A percentile compares a stretch with the other conserved stretches of the same genome.
phyloP scores from a whole-genome alignment of 148 eudicot genomes.

The Chenopodium quinoa region DNA sequence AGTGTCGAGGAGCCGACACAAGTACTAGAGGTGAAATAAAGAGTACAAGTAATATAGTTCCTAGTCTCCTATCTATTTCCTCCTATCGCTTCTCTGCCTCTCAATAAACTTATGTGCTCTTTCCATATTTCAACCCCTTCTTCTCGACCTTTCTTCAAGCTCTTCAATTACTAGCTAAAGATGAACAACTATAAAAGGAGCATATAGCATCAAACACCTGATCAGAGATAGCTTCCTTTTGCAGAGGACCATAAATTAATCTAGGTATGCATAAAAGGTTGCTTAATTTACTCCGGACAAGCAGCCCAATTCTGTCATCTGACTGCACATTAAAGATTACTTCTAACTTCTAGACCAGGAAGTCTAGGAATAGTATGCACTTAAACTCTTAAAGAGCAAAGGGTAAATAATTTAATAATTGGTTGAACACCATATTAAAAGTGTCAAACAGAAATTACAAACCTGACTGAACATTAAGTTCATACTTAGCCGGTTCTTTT shows the following conservation, averaged over 20 bases:
- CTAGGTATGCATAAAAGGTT: not conserved
- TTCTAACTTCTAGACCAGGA: too few relatives aligned
- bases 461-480: constrained; percentile 64
- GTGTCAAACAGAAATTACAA: constrained; percentile 20
- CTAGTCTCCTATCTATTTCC: too few relatives aligned
- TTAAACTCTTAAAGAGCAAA: not conserved
- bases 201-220: not conserved
- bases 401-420: not conserved
- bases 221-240: not conserved
- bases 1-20: too few relatives aligned
- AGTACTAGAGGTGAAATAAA: too few relatives aligned
- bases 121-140: not conserved
- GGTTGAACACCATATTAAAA: not conserved
- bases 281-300: not conserved
- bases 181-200: too few relatives aligned
- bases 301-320: not conserved
- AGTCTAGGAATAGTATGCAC: not conserved
- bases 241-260: not conserved
- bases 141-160: not conserved
- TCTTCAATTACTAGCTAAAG: not conserved
- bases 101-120: not conserved
- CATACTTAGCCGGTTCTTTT: constrained; percentile 41
- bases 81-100: not conserved
- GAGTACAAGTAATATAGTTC: too few relatives aligned
- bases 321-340: too few relatives aligned